These are phyloP conservation scores for Excoecaria cochinchinensis DNA, from an alignment of 345 rosid species.

Conservation along the genomic window DNA sequence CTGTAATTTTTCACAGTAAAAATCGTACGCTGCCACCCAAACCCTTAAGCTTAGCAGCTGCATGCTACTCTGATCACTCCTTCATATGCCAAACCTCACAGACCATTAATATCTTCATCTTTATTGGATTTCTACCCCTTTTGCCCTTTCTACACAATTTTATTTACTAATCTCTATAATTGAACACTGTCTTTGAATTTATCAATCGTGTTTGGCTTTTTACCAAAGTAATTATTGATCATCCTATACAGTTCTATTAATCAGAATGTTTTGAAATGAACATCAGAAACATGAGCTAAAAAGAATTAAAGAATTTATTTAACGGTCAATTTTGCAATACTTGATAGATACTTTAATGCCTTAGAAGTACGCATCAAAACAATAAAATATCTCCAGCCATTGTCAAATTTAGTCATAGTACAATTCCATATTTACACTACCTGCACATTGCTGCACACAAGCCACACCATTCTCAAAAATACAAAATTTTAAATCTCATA, in stretches of 20 bases:
- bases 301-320: not conserved
- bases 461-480: not conserved
- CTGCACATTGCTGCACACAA: constrained; percentile 28
- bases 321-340: not conserved
- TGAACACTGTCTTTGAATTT: too few relatives aligned
- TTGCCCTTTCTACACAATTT: not conserved
- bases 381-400: constrained; percentile 37
- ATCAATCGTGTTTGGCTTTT: too few relatives aligned
- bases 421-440: constrained; percentile 31
- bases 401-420: constrained; percentile 36
- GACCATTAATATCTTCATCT: not conserved
- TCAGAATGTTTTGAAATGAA: not conserved
- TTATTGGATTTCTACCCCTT: constrained; percentile 22
- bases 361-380: constrained; percentile 14
- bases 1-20: not conserved
- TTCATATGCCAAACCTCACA: constrained; percentile 8
- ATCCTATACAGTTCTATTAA: not conserved
- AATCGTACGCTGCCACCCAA: constrained; percentile 3
- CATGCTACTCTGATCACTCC: not conserved
- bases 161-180: too few relatives aligned
- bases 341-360: constrained; percentile 7
- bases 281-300: not conserved
- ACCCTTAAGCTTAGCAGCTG: constrained; percentile 5
- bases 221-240: too few relatives aligned
- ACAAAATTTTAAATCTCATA: not conserved